These are phyloP conservation scores for Erysiphe pulchra DNA, from an alignment of 2,329 filamentous ascomycete species.

Conservation along the genomic window DNA sequence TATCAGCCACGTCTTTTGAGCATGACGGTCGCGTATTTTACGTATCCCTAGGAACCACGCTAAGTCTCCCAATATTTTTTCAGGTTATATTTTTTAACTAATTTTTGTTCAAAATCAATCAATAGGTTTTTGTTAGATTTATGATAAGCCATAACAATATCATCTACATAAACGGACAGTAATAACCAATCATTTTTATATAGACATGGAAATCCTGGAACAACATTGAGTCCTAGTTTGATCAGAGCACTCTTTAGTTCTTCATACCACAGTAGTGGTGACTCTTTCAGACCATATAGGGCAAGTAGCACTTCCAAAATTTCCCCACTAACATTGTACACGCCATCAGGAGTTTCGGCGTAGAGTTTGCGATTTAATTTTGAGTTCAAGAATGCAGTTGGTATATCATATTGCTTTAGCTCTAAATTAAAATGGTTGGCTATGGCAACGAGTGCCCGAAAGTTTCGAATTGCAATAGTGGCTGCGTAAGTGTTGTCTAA, in stretches of 20 bases:
- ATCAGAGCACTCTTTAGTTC: not conserved
- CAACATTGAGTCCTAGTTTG: not conserved
- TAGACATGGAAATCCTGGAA: not conserved
- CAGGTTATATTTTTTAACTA: no score
- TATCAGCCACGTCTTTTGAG: no score
- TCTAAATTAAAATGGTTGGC: not conserved
- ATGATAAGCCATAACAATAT: not conserved
- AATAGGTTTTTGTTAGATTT: not conserved
- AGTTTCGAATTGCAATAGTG: not conserved
- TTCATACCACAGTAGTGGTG: not conserved
- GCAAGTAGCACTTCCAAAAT: not conserved
- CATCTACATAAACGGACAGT: not conserved
- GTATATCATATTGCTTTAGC: not conserved
- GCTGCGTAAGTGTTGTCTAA: constrained; percentile 1
- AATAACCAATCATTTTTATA: not conserved
- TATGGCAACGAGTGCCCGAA: not conserved
- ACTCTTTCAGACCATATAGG: not conserved
- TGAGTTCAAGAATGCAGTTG: not conserved
- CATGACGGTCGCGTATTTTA: no score
- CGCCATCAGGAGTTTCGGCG: not conserved
- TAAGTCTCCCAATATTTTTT: no score
- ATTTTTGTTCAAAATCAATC: no score
- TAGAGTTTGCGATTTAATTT: not conserved
- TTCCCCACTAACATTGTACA: not conserved
- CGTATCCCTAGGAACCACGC: no score